Evolutionary conservation across 2,329 filamentous ascomycete species (phyloP).

Genomic region (Cucurbitaria berberidis): DNA sequence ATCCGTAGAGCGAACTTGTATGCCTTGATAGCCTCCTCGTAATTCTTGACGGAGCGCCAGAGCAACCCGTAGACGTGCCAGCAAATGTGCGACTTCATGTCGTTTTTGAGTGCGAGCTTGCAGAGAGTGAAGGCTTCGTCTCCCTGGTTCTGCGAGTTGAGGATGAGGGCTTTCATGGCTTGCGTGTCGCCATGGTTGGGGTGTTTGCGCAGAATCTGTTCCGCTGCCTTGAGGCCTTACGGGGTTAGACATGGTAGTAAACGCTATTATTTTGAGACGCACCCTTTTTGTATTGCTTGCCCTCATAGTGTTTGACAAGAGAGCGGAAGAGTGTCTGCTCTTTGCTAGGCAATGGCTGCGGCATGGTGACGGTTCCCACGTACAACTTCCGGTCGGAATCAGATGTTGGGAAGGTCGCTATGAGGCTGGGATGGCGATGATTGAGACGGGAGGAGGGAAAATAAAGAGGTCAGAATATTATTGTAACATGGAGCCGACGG

Average conservation of each 20-base stretch:
- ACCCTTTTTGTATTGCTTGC: constrained; percentile 96
- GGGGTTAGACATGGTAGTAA: constrained; percentile 29
- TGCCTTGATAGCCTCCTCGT: constrained; percentile 98
- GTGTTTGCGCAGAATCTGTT: constrained; percentile 93
- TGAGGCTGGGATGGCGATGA: neutral
- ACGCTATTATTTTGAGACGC: constrained; percentile 16
- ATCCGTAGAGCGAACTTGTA: constrained; percentile 94
- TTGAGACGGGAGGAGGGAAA: constrained; percentile 2
- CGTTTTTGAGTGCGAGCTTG: constrained; percentile 88
- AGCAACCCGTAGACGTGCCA: constrained; percentile 98
- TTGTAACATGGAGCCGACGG: constrained; percentile 10
- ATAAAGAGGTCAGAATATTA: constrained; percentile 14
- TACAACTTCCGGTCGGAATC: constrained; percentile 19
- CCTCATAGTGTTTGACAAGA: constrained; percentile 94
- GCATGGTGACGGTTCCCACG: constrained; percentile 59
- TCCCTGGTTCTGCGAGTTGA: constrained; percentile 89
- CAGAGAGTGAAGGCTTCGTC: constrained; percentile 94
- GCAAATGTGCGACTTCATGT: constrained; percentile 99
- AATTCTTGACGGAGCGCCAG: constrained; percentile 94
- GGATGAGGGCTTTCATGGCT: constrained; percentile 97
- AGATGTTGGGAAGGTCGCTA: constrained; percentile 5
- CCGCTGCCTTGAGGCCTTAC: constrained; percentile 86
- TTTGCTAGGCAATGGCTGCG: constrained; percentile 79
- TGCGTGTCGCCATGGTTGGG: constrained; percentile 97
- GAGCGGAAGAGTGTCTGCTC: constrained; percentile 93